Base-by-base conservation (phyloP, 192 early-diverging fungal species). In the Coemansia sp. region DNA sequence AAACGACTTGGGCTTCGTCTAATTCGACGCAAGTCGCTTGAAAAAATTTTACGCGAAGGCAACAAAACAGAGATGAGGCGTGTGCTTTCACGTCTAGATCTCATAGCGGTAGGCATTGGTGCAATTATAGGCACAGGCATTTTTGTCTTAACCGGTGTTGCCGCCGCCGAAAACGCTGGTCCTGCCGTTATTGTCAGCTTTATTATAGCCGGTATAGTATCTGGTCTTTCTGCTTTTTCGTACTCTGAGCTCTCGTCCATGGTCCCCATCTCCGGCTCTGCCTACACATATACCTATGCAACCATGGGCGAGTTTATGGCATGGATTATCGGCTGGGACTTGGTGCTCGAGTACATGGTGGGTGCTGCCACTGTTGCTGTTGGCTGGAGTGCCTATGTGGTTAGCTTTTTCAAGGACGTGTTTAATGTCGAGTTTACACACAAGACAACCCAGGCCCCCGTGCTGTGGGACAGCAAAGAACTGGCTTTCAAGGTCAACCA, bases 271-370 rank as follows among this genome's bases (percentile, higher is more conserved):
- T 83, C 90, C 7, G 91, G 93, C 5, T 91, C 90, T 0, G 88
- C 93, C 5, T 95, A 93, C 60, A 86, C 88, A 0, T 95, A 86
- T 43, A 81, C 86, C 2, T 95, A 93, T 47, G 87, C 87, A 8
- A 88, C 91, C 0, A 64, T 93, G 50, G 93, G 93, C 11, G 93
- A 95, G 73, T 61, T 93, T 18, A 52, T 90, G 17, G 91, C 85
- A 1, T 95, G 93, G 93, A 87, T 90, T 33, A 87, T 92, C 53
- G 91, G 90, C 11, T 95, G 93, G 93, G 87, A 91, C 68, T 64
- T 94, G 28, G 86, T 91, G 9, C 67, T 94, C 23, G 92, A 94
- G 70, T 94, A 92, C 60, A 72, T 92, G 62, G 85, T 93, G 13
- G 87, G 87, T 3, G 86, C 89, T 15, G 86, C 90, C 0, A 85